These are phyloP conservation scores for Pelargonium cotyledonis DNA, from an alignment of 441 rosid genomes.

Conservation along the genomic window DNA sequence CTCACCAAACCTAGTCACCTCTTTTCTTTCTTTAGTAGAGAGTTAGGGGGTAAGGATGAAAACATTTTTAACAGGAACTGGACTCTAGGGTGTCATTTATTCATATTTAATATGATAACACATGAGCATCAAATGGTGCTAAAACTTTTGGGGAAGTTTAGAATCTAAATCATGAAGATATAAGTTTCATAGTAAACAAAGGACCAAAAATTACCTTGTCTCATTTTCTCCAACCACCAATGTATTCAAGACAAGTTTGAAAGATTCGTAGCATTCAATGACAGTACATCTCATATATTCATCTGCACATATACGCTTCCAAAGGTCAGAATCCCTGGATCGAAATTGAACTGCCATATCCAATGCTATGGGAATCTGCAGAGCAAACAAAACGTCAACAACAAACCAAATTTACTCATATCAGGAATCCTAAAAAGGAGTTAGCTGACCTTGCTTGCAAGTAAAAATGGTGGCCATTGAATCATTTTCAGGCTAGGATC, in stretches of 20 bases:
- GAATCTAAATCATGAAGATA: too few species aligned
- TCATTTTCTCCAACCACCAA: slow-evolving; percentile 89
- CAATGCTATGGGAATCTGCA: slow-evolving; percentile 85
- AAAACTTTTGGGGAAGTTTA: too few species aligned
- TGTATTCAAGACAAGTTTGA: slow-evolving; percentile 67
- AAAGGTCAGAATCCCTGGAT: slow-evolving; percentile 77
- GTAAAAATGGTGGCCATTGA: slow-evolving; percentile 24
- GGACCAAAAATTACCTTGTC: slow-evolving; percentile 49
- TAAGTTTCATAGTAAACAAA: too few species aligned
- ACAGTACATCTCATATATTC: slow-evolving; percentile 98
- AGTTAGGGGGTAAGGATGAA: too few species aligned
- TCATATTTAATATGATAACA: too few species aligned
- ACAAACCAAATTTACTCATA: slow-evolving; percentile 3
- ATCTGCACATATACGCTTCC: slow-evolving; percentile 94
- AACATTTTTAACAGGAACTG: too few species aligned
- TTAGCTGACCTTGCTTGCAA: slow-evolving; percentile 86
- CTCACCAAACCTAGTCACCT: too few species aligned
- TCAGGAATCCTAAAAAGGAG: slow-evolving; percentile 13
- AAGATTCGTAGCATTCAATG: slow-evolving; percentile 91
- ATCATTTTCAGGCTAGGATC: slow-evolving; percentile 89
- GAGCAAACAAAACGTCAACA: slow-evolving; percentile 20
- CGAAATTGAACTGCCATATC: slow-evolving; percentile 94
- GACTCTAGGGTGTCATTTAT: too few species aligned
- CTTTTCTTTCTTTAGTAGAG: too few species aligned
- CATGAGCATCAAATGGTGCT: too few species aligned